Base-by-base conservation (phyloP, 257 asterid species). In the Apocynum venetum region DNA sequence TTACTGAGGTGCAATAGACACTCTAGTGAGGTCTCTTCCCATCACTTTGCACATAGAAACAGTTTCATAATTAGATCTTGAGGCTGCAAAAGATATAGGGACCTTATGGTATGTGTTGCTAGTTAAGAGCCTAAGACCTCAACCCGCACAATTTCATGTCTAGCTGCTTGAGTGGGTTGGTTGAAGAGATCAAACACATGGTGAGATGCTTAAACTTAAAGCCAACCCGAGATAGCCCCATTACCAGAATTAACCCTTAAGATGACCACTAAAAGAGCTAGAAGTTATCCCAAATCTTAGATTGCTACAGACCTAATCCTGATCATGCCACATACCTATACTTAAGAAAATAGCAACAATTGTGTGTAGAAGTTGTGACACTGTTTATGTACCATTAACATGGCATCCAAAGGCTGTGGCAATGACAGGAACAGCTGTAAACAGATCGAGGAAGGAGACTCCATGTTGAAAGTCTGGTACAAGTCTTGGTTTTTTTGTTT, bases 381-480 rank as follows among this genome's bases (percentile, higher is more conserved):
- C 46, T 63, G 49, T 68, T 69, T 15, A 15, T 88, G 79, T 87
- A 93, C 99, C 92, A 78, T 89, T 95, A 55, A 90, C 98, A 80
- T 95, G 98, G 84, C 98, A 95, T 81, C 97, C 99, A 49, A 95
- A 93, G 80, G 97, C 98, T 41, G 98, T 93, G 53, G 97, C 97
- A 83, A 95, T 88, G 71, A 95, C 89, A 3, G 98, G 99, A 84
- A 95, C 87, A 20, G 99, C 90, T 14, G 99, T 95, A 87, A 95
- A 93, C 55, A 93, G 94, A 60, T 85, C 86, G 77, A 88, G 79
- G 66, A 76, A 79, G 2, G 97, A 85, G 67, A 86, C 82, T 36
- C 93, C 96, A 72, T 82, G 82, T 14, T 84, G 44, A 74, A 95
- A 86, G 78, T 95, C 94, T 0, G 98, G 99, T 35, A 90, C 76